Conservation (phyloP, 1,284 basidiomycete genomes). For the Puccinia polysora region DNA sequence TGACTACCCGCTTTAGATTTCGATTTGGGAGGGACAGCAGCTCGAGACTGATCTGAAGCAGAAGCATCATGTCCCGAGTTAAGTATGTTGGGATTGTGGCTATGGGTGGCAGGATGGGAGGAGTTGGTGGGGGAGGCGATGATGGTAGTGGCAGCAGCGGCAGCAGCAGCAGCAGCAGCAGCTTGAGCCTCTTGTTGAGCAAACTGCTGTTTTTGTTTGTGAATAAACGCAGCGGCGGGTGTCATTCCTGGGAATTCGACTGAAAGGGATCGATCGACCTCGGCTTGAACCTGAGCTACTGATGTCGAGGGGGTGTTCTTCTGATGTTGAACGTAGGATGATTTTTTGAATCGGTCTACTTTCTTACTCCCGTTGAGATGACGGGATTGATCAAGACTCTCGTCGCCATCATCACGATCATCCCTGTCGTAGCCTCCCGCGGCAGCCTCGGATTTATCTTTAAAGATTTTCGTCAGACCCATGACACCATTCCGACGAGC, state of each 20-base stretch:
- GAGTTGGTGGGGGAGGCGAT: too few relatives aligned
- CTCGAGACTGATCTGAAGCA: too few relatives aligned
- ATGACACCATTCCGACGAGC: conserved; percentile 68
- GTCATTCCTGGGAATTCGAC: conserved; percentile 66
- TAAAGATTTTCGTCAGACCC: conserved; percentile 37
- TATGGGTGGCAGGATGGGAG: too few relatives aligned
- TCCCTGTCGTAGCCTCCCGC: conserved; percentile 61
- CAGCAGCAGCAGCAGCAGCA: conserved; percentile 51
- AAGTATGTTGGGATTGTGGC: too few relatives aligned
- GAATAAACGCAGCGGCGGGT: conserved; percentile 83
- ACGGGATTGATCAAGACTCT: conserved; percentile 51
- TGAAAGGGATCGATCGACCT: conserved; percentile 63
- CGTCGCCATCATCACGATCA: conserved; percentile 56
- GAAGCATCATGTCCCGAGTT: too few relatives aligned
- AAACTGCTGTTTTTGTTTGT: conserved; percentile 63
- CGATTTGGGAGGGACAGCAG: too few relatives aligned
- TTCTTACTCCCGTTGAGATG: conserved; percentile 8
- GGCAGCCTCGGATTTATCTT: conserved; percentile 68
- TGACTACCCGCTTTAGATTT: neutral
- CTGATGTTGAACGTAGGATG: conserved; percentile 47
- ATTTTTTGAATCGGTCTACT: conserved; percentile 52
- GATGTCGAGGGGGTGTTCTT: conserved; percentile 70
- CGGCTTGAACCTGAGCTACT: conserved; percentile 77
- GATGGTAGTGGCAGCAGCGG: too few relatives aligned
- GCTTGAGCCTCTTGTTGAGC: conserved; percentile 56